Conservation (phyloP, 768 basidiomycete genomes). For the Psilocybe subaeruginosa region DNA sequence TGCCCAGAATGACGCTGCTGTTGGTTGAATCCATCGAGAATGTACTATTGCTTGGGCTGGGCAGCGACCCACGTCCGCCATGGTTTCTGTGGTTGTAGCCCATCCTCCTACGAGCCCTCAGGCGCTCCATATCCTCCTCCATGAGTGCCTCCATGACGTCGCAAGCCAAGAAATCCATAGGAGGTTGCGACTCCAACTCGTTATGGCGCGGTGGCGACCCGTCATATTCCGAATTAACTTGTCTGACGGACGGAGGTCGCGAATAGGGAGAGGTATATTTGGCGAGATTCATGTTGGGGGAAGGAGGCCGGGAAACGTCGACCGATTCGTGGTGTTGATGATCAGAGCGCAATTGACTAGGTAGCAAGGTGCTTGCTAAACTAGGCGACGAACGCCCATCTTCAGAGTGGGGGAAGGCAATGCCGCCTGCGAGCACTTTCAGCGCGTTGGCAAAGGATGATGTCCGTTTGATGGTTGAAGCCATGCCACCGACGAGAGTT, state of each 20-base stretch:
- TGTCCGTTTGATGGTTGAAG: slow-evolving; percentile 74
- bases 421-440: slow-evolving; percentile 68
- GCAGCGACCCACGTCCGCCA: slow-evolving; percentile 42
- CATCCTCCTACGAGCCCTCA: slow-evolving; percentile 68
- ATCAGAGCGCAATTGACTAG: slow-evolving; percentile 19
- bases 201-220: slow-evolving; percentile 32
- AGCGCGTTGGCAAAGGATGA: slow-evolving; percentile 82
- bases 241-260: slow-evolving; percentile 34
- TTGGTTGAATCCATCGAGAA: slow-evolving; percentile 76
- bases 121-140: slow-evolving; percentile 93
- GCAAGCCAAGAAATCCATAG: slow-evolving; percentile 65
- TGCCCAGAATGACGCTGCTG: slow-evolving; percentile 71
- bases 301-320: slow-evolving; percentile 69
- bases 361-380: slow-evolving; percentile 21
- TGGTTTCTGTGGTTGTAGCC: slow-evolving; percentile 38
- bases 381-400: slow-evolving; percentile 47
- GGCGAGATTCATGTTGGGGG: slow-evolving; percentile 78
- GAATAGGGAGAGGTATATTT: slow-evolving; percentile 81
- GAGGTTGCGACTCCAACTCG: slow-evolving; percentile 29
- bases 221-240: slow-evolving; percentile 26
- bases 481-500: slow-evolving; percentile 62
- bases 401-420: slow-evolving; percentile 71
- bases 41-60: slow-evolving; percentile 75
- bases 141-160: slow-evolving; percentile 89
- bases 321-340: slow-evolving; percentile 26